phyloP scores from a whole-genome alignment of 140 eudicot genomes.

The Senecio squalidus region DNA sequence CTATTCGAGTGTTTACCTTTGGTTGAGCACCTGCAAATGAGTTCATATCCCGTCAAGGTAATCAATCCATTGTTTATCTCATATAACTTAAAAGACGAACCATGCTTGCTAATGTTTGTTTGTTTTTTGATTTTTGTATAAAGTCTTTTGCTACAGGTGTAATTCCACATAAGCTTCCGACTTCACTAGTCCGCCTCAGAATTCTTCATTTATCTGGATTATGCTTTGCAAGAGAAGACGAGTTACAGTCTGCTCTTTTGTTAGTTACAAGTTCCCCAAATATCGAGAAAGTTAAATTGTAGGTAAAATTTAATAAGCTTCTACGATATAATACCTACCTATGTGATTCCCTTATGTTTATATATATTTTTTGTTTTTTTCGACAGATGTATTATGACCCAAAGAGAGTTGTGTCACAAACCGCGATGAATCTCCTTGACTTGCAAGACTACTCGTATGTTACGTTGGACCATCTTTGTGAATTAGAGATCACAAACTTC shows the following conservation, averaged over 20 bases:
- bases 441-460: no score
- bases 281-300: not conserved
- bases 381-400: no score
- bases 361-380: no score
- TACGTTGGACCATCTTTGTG: no score
- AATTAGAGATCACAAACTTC: no score
- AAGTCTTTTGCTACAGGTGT: not conserved
- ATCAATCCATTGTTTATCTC: no score
- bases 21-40: no score
- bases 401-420: no score
- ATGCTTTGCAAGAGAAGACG: not conserved
- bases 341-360: not conserved
- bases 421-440: no score
- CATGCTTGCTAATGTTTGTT: not conserved
- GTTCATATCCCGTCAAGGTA: no score
- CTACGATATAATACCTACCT: not conserved
- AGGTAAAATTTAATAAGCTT: no score
- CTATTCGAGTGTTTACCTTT: not conserved
- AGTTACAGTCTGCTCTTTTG: not conserved
- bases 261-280: not conserved
- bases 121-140: not conserved
- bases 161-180: not conserved
- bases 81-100: no score
- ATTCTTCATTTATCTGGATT: not conserved
- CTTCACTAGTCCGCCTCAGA: not conserved